These are phyloP conservation scores for Fusarium keratoplasticum DNA, from an alignment of 2,329 filamentous ascomycete genomes.

Conservation along the genomic window DNA sequence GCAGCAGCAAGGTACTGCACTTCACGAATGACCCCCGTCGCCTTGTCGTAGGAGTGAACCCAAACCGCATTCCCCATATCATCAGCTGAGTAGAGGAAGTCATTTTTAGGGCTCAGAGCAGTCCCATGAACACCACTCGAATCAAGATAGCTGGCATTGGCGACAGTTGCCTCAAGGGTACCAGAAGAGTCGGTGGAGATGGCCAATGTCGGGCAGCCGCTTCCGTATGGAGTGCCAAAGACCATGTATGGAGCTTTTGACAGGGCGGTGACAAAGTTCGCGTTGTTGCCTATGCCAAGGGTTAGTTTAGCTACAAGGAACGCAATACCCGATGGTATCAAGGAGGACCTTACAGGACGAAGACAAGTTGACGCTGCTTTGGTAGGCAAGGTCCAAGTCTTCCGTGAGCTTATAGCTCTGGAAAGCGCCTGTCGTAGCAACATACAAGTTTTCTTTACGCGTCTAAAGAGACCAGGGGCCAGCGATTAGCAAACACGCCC, in stretches of 20 bases:
- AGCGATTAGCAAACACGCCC: too few species aligned
- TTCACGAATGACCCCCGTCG: not conserved
- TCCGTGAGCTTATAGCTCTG: not conserved
- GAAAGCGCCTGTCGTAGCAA: not conserved
- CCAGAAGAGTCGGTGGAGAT: conserved; percentile 12
- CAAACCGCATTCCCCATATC: conserved; percentile 28
- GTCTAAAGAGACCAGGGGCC: too few species aligned
- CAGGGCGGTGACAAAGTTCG: conserved; percentile 5
- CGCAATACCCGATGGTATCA: too few species aligned
- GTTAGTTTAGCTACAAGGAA: not conserved
- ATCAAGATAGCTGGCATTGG: conserved; percentile 11
- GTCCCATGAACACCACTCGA: conserved; percentile 12
- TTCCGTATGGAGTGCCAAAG: conserved; percentile 21
- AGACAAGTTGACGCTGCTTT: not conserved
- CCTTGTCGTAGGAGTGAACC: conserved; percentile 20
- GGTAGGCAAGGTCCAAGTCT: not conserved
- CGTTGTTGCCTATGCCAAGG: not conserved
- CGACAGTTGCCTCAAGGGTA: not conserved
- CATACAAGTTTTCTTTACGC: not conserved
- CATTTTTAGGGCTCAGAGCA: conserved; percentile 5
- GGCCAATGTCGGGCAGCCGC: conserved; percentile 16
- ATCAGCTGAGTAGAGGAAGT: conserved; percentile 26
- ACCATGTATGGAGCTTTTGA: conserved; percentile 13
- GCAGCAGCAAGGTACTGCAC: not conserved
- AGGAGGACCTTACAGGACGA: not conserved